A percentile compares a stretch with the other conserved stretches of the same genome.
Evolutionary conservation across 2,329 filamentous ascomycete species (phyloP).

Genomic region (Aspergillus pseudoglaucus): DNA sequence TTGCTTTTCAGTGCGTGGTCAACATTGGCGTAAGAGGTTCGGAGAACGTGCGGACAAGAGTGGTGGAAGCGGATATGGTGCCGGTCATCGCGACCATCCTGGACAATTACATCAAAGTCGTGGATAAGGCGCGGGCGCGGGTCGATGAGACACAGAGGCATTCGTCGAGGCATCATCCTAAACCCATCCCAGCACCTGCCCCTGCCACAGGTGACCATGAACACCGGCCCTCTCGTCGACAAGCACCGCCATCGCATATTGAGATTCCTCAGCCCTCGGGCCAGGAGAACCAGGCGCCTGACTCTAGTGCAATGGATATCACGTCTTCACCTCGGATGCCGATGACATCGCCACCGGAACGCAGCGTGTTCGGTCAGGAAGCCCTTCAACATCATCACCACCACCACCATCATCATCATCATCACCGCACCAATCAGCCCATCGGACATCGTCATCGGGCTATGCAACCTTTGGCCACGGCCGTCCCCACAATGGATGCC

Average conservation of each 20-base stretch:
- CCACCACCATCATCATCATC: background rate
- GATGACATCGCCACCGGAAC: constrained; percentile 64
- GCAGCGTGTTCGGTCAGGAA: constrained; percentile 57
- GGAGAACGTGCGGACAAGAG: constrained; percentile 84
- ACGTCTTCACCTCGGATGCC: constrained; percentile 59
- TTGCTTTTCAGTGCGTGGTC: constrained; percentile 97
- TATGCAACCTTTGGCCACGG: constrained; percentile 61
- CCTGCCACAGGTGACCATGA: constrained; percentile 44
- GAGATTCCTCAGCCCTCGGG: constrained; percentile 60
- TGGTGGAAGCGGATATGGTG: constrained; percentile 98
- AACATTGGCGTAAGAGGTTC: constrained; percentile 97
- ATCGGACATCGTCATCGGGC: constrained; percentile 48
- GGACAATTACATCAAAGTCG: constrained; percentile 95
- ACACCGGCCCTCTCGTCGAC: constrained; percentile 61
- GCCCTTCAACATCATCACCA: background rate
- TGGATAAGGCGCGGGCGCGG: constrained; percentile 84
- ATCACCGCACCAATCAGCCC: constrained; percentile 34
- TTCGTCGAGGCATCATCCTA: constrained; percentile 24
- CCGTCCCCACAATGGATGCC: constrained; percentile 61
- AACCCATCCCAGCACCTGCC: constrained; percentile 20
- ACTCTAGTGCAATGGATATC: constrained; percentile 52
- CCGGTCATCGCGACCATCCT: constrained; percentile 97
- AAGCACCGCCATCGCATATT: constrained; percentile 77
- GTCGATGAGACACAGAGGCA: constrained; percentile 66
- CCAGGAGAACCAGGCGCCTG: constrained; percentile 43